A percentile compares a stretch with the other conserved stretches of the same genome.
Conservation (phyloP, 306 rosid species). For the Lathyrus tuberosus region DNA sequence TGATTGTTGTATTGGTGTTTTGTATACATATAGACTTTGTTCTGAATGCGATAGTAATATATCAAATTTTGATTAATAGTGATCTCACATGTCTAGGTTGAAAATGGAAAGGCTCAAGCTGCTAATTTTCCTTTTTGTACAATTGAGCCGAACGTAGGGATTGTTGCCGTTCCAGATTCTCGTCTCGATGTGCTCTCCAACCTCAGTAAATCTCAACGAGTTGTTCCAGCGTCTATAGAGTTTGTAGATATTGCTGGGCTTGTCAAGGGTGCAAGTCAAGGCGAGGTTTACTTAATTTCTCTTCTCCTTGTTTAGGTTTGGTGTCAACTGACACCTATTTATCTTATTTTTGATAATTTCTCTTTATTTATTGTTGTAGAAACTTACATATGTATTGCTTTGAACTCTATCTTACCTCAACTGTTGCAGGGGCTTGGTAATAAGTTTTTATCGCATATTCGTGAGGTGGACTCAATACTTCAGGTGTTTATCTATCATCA, state of each 20-base stretch:
- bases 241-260: conserved; percentile 97
- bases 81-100: conserved; percentile 68
- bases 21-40: conserved; percentile 18
- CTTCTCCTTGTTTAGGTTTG: conserved; percentile 24
- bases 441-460: conserved; percentile 89
- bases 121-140: conserved; percentile 98
- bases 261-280: conserved; percentile 97
- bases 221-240: conserved; percentile 91
- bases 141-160: conserved; percentile 97
- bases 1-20: conserved; percentile 33
- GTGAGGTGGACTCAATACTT: conserved; percentile 96
- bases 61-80: conserved; percentile 30
- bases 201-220: conserved; percentile 87
- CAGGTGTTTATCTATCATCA: conserved; percentile 59
- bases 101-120: conserved; percentile 98
- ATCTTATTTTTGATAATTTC: background rate
- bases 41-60: conserved; percentile 23
- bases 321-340: conserved; percentile 14
- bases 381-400: conserved; percentile 27
- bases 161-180: conserved; percentile 95
- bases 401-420: conserved; percentile 27
- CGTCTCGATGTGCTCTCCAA: conserved; percentile 84
- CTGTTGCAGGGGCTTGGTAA: conserved; percentile 90
- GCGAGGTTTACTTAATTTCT: conserved; percentile 67
- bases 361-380: conserved; percentile 2